Evolutionary conservation across 2,329 filamentous ascomycete genomes (phyloP).

Genomic region (Colletotrichum tropicale): DNA sequence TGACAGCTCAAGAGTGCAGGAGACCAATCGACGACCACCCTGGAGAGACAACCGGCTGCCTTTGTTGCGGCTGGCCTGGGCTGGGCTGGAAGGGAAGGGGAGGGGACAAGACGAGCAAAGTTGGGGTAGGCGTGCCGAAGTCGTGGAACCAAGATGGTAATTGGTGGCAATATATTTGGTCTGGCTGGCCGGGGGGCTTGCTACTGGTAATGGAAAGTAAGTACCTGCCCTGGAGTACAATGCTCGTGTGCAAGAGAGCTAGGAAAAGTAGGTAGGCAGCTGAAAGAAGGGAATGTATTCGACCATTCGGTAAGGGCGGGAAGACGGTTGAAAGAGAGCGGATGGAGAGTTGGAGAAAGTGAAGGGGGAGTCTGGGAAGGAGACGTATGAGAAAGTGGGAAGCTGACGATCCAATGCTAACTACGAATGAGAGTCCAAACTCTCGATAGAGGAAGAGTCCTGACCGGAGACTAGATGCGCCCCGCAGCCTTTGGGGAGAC

Average conservation of each 20-base stretch:
- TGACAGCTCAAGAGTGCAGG: slow-evolving; percentile 12
- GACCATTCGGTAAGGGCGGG: not conserved
- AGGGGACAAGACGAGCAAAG: not conserved
- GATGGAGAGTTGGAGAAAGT: not conserved
- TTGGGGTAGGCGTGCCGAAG: slow-evolving; percentile 2
- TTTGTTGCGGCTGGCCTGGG: not conserved
- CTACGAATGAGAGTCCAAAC: not conserved
- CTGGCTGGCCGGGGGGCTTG: not conserved
- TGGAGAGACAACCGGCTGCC: not conserved
- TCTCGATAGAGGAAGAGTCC: no score
- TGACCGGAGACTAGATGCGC: no score
- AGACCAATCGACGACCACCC: not conserved
- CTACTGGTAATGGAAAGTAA: not conserved
- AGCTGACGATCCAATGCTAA: not conserved
- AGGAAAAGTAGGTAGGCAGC: not conserved
- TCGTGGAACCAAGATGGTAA: not conserved
- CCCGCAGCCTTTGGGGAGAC: no score
- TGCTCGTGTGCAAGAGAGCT: not conserved
- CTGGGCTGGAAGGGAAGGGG: not conserved
- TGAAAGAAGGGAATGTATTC: not conserved
- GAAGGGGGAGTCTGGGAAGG: not conserved
- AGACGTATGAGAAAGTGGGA: not conserved
- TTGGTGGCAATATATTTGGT: slow-evolving; percentile 15
- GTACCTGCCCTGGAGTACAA: not conserved
- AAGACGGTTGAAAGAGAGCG: not conserved